phyloP scores from a whole-genome alignment of 2,329 filamentous ascomycete species.

The Pseudogymnoascus sp. region DNA sequence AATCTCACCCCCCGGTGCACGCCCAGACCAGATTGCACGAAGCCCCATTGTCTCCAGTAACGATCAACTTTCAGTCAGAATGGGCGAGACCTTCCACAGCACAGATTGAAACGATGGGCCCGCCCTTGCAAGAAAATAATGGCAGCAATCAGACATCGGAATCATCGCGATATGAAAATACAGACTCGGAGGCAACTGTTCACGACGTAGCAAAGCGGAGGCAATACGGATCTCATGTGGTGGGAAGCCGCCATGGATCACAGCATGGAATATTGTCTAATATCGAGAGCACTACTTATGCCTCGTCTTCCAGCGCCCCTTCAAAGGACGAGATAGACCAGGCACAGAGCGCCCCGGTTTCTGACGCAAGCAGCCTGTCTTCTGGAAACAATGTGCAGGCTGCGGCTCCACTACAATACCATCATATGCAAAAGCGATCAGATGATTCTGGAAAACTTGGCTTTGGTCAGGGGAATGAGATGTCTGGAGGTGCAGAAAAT shows the following conservation, averaged over 20 bases:
- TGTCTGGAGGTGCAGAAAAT: slow-evolving; percentile 34
- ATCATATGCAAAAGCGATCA: slow-evolving; percentile 42
- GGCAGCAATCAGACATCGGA: neutral
- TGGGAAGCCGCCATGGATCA: neutral
- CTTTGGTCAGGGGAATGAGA: slow-evolving; percentile 15
- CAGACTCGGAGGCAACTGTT: slow-evolving; percentile 12
- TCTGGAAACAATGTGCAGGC: slow-evolving; percentile 9
- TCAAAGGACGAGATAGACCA: slow-evolving; percentile 1
- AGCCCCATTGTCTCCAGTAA: slow-evolving; percentile 48
- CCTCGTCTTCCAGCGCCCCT: slow-evolving; percentile 14
- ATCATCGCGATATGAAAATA: slow-evolving; percentile 14
- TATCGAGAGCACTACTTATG: slow-evolving; percentile 16
- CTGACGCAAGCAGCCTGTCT: slow-evolving; percentile 12
- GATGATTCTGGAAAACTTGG: slow-evolving; percentile 30
- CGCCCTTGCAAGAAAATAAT: slow-evolving; percentile 14
- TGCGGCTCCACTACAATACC: slow-evolving; percentile 54
- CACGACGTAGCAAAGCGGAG: slow-evolving; percentile 9
- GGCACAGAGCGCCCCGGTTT: neutral
- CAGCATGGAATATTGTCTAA: slow-evolving; percentile 5
- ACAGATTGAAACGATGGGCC: slow-evolving; percentile 37
- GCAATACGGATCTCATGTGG: neutral
- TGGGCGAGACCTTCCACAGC: slow-evolving; percentile 46
- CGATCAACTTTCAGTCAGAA: slow-evolving; percentile 45
- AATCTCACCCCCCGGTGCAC: slow-evolving; percentile 16
- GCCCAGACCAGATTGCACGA: slow-evolving; percentile 36